Conservation (phyloP, 805 yeast species). For the Candida easanensis region DNA sequence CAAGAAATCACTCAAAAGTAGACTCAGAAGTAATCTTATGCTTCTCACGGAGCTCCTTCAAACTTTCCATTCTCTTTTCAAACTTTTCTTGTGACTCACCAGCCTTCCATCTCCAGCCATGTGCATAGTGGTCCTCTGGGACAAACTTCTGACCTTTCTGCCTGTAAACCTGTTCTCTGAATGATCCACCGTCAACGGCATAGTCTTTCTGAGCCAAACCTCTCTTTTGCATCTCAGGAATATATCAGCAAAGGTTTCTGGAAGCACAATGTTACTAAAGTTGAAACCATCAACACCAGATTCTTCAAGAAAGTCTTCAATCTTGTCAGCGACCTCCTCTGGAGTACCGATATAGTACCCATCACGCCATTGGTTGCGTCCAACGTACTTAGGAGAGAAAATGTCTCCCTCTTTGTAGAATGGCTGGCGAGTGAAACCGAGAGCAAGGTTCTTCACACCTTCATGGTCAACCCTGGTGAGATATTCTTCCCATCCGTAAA, state of each 20-base stretch:
- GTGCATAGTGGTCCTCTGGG: constrained; percentile 24
- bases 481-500: constrained; percentile 44
- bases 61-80: constrained; percentile 21
- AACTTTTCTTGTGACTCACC: constrained; percentile 31
- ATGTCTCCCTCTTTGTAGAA: constrained; percentile 22
- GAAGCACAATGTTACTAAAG: constrained; percentile 37
- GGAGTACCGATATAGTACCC: constrained; percentile 34
- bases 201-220: constrained; percentile 35
- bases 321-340: constrained; percentile 38
- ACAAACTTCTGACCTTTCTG: constrained; percentile 24
- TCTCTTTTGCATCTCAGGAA: constrained; percentile 37
- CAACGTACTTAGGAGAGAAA: constrained; percentile 31
- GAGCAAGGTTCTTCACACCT: constrained; percentile 34
- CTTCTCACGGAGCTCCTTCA: constrained; percentile 7
- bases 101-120: constrained; percentile 22
- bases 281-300: constrained; percentile 44
- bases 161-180: constrained; percentile 34
- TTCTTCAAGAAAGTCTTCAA: constrained; percentile 38
- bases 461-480: constrained; percentile 34
- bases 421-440: constrained; percentile 25
- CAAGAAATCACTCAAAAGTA: too few relatives aligned
- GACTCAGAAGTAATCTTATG: constrained; percentile 5
- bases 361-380: constrained; percentile 24
- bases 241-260: constrained; percentile 41
- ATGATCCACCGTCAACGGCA: constrained; percentile 32